Base-by-base conservation (phyloP, 106 monocot species). In the Acanthochlamys bracteata region DNA sequence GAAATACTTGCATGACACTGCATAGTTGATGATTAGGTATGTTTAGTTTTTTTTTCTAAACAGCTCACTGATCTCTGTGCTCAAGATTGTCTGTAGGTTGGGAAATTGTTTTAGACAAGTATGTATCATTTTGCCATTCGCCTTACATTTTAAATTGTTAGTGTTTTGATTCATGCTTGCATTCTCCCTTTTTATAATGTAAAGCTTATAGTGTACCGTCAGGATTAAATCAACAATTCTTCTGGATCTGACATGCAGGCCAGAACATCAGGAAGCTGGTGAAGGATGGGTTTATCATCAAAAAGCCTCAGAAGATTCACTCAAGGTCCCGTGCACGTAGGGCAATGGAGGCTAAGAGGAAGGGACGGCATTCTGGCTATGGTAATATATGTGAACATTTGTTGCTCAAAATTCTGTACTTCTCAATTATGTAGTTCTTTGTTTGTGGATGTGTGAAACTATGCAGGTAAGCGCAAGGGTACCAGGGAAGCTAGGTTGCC, bases 401-500 rank as follows among this genome's bases (percentile, higher is more conserved):
- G 17, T 49, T 49, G 12, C 3, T 33, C 6, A 33, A 33, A 33
- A 33, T 33, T 3, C 6, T 33, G 33, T 33, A 1, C 6, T 33
- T 33, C 33, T 33, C 33, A 33, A 33, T 49, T 49, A 17, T 14
- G 3, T 17, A 2, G 49, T 49, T 12, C 2, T 45, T 42, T 63
- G 13, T 42, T 39, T 45, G 11, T 23, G 53, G 39, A 66, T 66
- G 25, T 19, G 12, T 17, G 12, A 17, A 49, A 49, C 49, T 49
- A 17, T 66, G 54, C 17, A 66, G 66, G 66, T 42, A 62, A 56
- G 68, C 53, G 74, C 19, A 67, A 60, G 60, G 74, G 74, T 14
- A 74, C 74, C 22, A 67, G 57, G 41, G 74, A 67, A 52, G 67
- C 74, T 23, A 66, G 74, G 58, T 52, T 74, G 16, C 74, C 74